phyloP scores from a whole-genome alignment of 352 stramenopile genomes.

The Pythium pectinolyticum region DNA sequence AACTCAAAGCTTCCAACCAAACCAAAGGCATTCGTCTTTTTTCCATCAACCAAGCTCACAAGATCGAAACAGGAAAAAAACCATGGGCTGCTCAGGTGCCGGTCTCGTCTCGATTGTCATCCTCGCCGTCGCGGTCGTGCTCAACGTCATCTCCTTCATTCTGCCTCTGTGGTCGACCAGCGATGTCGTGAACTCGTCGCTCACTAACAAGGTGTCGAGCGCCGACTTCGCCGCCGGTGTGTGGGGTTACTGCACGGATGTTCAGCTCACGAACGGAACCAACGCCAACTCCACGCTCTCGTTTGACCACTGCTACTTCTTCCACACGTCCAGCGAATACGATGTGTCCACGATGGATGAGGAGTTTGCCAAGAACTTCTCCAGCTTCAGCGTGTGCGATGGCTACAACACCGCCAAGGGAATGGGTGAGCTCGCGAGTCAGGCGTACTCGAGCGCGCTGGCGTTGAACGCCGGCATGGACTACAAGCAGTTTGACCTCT shows the following conservation, averaged over 20 bases:
- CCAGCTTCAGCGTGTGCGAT: constrained; percentile 57
- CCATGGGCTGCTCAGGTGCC: constrained; percentile 55
- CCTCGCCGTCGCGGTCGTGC: constrained; percentile 50
- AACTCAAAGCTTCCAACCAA: neutral
- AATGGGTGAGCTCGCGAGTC: constrained; percentile 29
- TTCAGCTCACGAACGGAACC: constrained; percentile 35
- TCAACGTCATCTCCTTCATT: constrained; percentile 64
- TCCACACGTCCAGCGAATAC: constrained; percentile 62
- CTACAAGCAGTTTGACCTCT: constrained; percentile 48
- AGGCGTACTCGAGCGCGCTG: constrained; percentile 35
- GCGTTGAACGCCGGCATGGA: constrained; percentile 52
- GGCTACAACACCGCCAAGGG: constrained; percentile 41
- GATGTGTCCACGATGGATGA: constrained; percentile 39
- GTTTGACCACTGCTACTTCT: constrained; percentile 76
- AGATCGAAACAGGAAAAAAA: neutral
- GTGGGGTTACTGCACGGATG: constrained; percentile 68
- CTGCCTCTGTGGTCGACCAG: constrained; percentile 70
- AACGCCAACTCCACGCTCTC: constrained; percentile 30
- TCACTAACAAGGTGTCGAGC: constrained; percentile 33
- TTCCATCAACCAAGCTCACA: constrained; percentile 6
- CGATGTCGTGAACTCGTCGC: constrained; percentile 40
- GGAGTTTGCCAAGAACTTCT: constrained; percentile 47
- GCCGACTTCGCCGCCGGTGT: constrained; percentile 58
- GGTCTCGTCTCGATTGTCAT: constrained; percentile 60
- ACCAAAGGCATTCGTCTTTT: constrained; percentile 24